Percentiles rank a stretch among this genome's conserved stretches.
These are phyloP conservation scores for Oryza rufipogon DNA, from an alignment of 176 grass and related monocot genomes.

Conservation along the genomic window DNA sequence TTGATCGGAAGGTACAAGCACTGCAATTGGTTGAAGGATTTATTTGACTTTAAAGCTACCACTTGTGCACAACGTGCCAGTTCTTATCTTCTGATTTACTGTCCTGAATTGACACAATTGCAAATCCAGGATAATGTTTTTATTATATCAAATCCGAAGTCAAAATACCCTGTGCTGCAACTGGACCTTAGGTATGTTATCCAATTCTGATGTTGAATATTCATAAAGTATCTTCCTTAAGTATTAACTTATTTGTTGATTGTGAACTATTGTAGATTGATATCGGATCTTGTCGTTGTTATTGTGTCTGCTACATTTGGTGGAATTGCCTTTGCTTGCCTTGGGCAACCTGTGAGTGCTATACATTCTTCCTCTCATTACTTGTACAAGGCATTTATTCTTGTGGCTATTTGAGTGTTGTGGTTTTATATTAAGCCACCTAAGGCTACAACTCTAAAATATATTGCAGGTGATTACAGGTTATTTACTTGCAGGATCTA, in stretches of 20 bases:
- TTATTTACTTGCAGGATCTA: constrained; percentile 98
- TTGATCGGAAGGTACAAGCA: constrained; percentile 80
- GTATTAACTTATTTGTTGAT: constrained; percentile 40
- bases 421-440: constrained; percentile 34
- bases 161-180: constrained; percentile 98
- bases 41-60: constrained; percentile 29
- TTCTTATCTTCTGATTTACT: constrained; percentile 26
- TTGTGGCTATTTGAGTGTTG: neutral
- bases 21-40: constrained; percentile 8
- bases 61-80: neutral
- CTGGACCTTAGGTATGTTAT: constrained; percentile 77
- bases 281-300: constrained; percentile 99
- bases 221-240: constrained; percentile 26
- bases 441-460: constrained; percentile 43
- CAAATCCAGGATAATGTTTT: constrained; percentile 93
- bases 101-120: constrained; percentile 26
- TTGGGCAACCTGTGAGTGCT: constrained; percentile 87
- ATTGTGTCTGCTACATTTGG: constrained; percentile 94
- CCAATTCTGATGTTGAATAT: neutral
- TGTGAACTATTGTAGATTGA: constrained; percentile 72
- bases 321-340: constrained; percentile 98
- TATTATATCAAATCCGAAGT: constrained; percentile 99
- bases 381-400: constrained; percentile 18
- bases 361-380: constrained; percentile 29
- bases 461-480: constrained; percentile 91